phyloP scores from a whole-genome alignment of 306 rosid genomes.

The Cicer cuneatum region DNA sequence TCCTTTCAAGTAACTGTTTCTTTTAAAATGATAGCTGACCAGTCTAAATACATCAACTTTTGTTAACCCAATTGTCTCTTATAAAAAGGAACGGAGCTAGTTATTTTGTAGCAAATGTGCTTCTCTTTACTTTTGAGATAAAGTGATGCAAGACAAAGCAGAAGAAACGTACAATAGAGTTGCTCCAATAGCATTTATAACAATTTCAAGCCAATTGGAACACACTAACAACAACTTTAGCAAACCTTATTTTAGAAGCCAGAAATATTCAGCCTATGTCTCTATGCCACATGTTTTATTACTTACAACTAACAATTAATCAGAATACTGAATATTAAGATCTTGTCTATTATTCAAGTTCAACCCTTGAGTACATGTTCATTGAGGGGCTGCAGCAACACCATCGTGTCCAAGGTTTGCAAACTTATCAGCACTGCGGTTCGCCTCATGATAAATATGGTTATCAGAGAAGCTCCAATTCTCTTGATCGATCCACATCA shows the following conservation, averaged over 20 bases:
- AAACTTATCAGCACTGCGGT: not conserved
- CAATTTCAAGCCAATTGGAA: conserved; percentile 10
- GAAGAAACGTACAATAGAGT: too few relatives aligned
- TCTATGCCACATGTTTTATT: not conserved
- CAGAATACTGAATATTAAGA: not conserved
- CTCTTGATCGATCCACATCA: not conserved
- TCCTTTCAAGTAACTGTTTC: too few relatives aligned
- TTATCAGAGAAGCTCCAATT: not conserved
- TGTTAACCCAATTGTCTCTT: too few relatives aligned
- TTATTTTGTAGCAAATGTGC: too few relatives aligned
- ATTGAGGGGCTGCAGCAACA: not conserved
- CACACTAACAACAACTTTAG: not conserved
- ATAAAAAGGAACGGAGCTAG: too few relatives aligned
- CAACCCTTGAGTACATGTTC: conserved; percentile 3
- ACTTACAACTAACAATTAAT: conserved; percentile 4
- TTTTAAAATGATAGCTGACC: too few relatives aligned
- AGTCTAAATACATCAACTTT: too few relatives aligned
- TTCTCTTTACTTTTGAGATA: too few relatives aligned
- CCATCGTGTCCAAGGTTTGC: not conserved
- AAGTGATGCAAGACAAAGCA: too few relatives aligned
- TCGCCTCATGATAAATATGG: not conserved
- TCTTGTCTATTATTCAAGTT: not conserved
- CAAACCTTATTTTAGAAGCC: not conserved
- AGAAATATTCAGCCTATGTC: not conserved
- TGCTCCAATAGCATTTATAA: not conserved